Percentiles rank a stretch among this genome's conserved stretches.
phyloP scores from a whole-genome alignment of 371 early-diverging fungal species.

The Mortierella sp. region DNA sequence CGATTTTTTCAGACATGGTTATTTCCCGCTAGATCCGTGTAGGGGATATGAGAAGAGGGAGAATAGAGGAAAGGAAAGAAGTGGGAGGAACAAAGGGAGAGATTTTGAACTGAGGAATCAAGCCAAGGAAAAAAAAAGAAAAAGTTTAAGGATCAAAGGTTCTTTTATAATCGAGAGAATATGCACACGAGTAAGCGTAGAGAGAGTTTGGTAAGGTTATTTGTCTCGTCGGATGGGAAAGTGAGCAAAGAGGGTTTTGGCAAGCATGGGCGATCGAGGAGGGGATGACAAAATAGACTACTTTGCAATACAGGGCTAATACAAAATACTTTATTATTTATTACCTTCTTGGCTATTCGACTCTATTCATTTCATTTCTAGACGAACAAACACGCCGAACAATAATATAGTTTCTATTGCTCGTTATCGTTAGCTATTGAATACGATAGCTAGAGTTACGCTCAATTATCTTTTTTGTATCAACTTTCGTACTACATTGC shows the following conservation, averaged over 20 bases:
- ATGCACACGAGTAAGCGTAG: not conserved
- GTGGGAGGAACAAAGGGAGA: not conserved
- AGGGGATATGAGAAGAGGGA: slow-evolving; percentile 1
- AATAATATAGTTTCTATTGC: too few relatives aligned
- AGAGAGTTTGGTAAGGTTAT: not conserved
- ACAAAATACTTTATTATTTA: slow-evolving; percentile 1
- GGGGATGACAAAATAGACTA: not conserved
- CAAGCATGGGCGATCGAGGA: not conserved
- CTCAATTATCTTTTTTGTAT: too few relatives aligned
- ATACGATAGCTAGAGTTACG: too few relatives aligned
- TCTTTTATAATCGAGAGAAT: slow-evolving; percentile 17
- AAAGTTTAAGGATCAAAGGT: not conserved
- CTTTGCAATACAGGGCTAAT: too few relatives aligned
- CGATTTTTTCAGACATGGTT: slow-evolving; percentile 29
- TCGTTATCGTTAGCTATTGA: not conserved
- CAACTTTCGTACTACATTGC: not conserved
- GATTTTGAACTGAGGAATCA: slow-evolving; percentile 29
- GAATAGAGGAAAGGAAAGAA: slow-evolving; percentile 5
- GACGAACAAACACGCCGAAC: slow-evolving; percentile 3
- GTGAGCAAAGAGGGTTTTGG: not conserved
- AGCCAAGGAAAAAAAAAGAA: slow-evolving; percentile 22
- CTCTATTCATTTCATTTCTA: not conserved
- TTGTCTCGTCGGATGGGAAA: slow-evolving; percentile 9
- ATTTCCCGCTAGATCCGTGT: not conserved
- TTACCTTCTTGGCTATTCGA: not conserved